Conservation (phyloP, 176 grass and related monocot species). For the Aechmea fasciata region DNA sequence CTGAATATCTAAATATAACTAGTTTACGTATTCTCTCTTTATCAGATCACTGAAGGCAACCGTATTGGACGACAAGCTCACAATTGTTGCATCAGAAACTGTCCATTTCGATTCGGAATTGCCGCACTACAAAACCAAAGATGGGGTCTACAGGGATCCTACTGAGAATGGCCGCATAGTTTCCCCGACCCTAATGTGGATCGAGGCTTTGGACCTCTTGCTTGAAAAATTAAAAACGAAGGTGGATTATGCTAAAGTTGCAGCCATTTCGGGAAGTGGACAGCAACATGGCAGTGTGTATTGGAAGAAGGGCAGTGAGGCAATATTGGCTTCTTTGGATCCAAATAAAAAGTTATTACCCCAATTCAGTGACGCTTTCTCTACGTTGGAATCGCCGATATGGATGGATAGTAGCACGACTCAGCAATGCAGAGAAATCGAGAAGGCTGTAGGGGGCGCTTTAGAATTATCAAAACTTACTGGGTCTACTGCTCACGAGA, state of each 20-base stretch:
- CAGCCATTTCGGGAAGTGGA: conserved; percentile 71
- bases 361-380: conserved; percentile 68
- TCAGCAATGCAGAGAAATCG: conserved; percentile 88
- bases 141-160: conserved; percentile 76
- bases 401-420: conserved; percentile 99
- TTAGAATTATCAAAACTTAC: conserved; percentile 81
- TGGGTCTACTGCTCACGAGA: conserved; percentile 79
- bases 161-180: conserved; percentile 59
- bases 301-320: conserved; percentile 69
- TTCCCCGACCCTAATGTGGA: conserved; percentile 90
- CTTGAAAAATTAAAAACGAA: conserved; percentile 73
- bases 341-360: conserved; percentile 40
- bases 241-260: conserved; percentile 56
- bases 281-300: conserved; percentile 97
- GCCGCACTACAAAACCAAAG: conserved; percentile 73
- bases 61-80: conserved; percentile 50
- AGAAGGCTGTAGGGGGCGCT: conserved; percentile 74
- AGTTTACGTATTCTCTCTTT: conserved; percentile 3
- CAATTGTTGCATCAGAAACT: conserved; percentile 58
- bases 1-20: background rate
- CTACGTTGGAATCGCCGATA: conserved; percentile 68
- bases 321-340: conserved; percentile 55
- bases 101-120: conserved; percentile 86
- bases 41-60: conserved; percentile 86
- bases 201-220: conserved; percentile 77